Evolutionary conservation across 305 asterid genomes (phyloP).

Genomic region (Salvia sclarea): DNA sequence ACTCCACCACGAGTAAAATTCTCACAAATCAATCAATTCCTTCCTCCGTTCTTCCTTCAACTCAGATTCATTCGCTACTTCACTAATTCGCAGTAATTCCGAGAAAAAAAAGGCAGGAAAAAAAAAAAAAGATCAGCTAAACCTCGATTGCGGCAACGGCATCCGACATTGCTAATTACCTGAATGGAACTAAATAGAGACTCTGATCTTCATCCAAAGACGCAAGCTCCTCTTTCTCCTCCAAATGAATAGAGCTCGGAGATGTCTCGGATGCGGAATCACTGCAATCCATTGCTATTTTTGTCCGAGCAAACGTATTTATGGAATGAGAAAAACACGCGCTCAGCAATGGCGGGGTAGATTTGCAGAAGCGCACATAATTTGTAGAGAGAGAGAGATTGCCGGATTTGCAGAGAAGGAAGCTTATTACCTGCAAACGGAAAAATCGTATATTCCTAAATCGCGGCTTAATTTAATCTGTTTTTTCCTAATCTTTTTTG

Average conservation of each 20-base stretch:
- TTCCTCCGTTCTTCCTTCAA: background rate
- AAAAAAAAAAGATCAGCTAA: background rate
- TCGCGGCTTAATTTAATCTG: background rate
- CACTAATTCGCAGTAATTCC: constrained; percentile 27
- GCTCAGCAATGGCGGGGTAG: constrained; percentile 69
- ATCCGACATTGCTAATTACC: constrained; percentile 44
- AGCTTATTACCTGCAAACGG: constrained; percentile 37
- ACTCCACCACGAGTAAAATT: constrained; percentile 22
- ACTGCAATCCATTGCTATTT: constrained; percentile 39
- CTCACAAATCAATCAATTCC: background rate
- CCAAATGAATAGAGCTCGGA: constrained; percentile 39
- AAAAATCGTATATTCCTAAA: background rate
- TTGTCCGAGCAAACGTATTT: constrained; percentile 31
- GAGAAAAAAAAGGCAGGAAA: background rate
- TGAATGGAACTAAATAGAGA: constrained; percentile 83
- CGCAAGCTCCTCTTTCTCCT: constrained; percentile 35
- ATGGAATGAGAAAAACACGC: constrained; percentile 49
- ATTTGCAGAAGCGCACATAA: constrained; percentile 56
- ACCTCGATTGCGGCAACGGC: constrained; percentile 25
- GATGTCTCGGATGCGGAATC: constrained; percentile 46
- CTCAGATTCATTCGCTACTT: constrained; percentile 38
- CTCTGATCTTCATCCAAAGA: constrained; percentile 63
- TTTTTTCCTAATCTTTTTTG: background rate
- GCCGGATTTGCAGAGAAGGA: constrained; percentile 68
- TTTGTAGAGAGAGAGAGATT: constrained; percentile 40